Evolutionary conservation across 1,284 basidiomycete genomes (phyloP).

Genomic region (Blastosporella zonata): DNA sequence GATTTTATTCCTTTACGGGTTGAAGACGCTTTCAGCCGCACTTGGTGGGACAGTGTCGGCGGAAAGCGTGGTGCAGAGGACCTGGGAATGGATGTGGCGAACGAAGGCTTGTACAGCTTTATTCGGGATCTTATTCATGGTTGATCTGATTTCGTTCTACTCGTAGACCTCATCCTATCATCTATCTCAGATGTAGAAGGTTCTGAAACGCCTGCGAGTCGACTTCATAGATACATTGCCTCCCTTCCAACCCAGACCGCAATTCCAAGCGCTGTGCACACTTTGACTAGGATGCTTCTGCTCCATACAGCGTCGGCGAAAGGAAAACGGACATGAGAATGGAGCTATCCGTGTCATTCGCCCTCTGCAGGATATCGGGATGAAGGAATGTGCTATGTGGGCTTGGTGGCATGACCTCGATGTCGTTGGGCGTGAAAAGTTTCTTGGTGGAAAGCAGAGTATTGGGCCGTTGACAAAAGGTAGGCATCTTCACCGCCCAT

Average conservation of each 20-base stretch:
- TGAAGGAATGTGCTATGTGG: conserved; percentile 82
- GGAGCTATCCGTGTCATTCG: conserved; percentile 54
- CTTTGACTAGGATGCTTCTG: conserved; percentile 69
- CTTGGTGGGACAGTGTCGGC: conserved; percentile 58
- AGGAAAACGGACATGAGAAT: conserved; percentile 16
- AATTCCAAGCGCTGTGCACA: conserved; percentile 58
- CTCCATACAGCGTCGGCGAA: conserved; percentile 57
- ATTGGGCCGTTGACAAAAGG: conserved; percentile 76
- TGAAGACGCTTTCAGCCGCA: conserved; percentile 69
- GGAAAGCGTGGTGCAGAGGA: conserved; percentile 24
- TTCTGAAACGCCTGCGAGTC: conserved; percentile 36
- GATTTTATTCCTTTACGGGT: conserved; percentile 60
- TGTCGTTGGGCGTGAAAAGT: conserved; percentile 50
- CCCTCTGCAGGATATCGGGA: conserved; percentile 73
- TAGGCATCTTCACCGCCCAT: conserved; percentile 26
- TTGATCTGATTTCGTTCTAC: background rate
- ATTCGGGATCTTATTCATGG: background rate
- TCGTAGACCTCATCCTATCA: conserved; percentile 26
- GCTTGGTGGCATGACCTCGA: conserved; percentile 64
- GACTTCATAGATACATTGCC: conserved; percentile 59
- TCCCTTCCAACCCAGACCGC: conserved; percentile 80
- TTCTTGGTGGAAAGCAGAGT: conserved; percentile 52
- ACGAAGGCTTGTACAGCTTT: conserved; percentile 44
- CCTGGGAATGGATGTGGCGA: conserved; percentile 43
- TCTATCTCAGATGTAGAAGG: conserved; percentile 8